These are phyloP conservation scores for Pharus latifolius DNA, from an alignment of 176 grass and related monocot species.

Conservation along the genomic window DNA sequence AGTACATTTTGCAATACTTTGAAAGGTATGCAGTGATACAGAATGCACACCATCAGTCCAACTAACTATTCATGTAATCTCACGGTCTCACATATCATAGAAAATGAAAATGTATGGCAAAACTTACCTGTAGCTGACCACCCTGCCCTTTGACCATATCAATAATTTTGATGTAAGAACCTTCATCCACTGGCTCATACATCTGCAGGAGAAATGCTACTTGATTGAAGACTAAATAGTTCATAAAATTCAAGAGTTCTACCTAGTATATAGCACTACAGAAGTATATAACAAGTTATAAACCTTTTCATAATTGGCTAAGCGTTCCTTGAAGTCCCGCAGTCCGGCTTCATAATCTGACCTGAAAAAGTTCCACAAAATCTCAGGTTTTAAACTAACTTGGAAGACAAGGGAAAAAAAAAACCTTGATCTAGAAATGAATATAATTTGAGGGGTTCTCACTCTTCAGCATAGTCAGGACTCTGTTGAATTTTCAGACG, in stretches of 20 bases:
- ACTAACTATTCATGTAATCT: neutral
- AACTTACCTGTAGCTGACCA: conserved; percentile 84
- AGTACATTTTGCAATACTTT: neutral
- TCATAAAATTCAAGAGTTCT: conserved; percentile 2
- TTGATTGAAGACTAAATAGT: conserved; percentile 15
- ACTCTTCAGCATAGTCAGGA: conserved; percentile 95
- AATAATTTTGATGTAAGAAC: conserved; percentile 99
- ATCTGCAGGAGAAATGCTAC: conserved; percentile 32
- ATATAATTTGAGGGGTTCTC: conserved; percentile 18
- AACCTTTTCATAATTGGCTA: conserved; percentile 94
- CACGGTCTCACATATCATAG: neutral
- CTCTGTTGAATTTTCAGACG: conserved; percentile 99
- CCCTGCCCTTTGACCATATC: conserved; percentile 89
- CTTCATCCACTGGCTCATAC: conserved; percentile 86
- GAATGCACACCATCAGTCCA: neutral
- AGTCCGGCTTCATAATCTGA: conserved; percentile 82
- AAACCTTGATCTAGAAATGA: neutral
- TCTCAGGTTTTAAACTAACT: neutral
- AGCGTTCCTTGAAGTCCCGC: conserved; percentile 77
- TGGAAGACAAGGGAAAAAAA: too few species aligned
- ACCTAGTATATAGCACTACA: neutral
- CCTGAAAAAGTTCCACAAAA: conserved; percentile 38
- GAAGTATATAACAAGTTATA: conserved; percentile 6
- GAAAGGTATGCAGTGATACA: neutral
- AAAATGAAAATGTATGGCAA: conserved; percentile 5